phyloP scores from a whole-genome alignment of 306 rosid genomes.

The Castanospermum australe region DNA sequence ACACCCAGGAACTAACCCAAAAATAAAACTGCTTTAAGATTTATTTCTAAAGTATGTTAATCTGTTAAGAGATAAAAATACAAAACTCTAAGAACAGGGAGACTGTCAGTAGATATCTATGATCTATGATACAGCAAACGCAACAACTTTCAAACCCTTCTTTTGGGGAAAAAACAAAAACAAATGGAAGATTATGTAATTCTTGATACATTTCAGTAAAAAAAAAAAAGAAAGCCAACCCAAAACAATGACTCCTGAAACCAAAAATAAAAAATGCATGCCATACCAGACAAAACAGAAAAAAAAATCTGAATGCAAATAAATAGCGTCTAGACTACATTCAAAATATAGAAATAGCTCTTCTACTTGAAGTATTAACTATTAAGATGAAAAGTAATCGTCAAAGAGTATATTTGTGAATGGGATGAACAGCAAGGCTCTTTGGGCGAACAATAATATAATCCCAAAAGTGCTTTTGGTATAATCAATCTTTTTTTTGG shows the following conservation, averaged over 20 bases:
- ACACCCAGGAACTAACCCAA: neutral
- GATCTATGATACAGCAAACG: too few relatives aligned
- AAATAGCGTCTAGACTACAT: neutral
- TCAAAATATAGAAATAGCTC: neutral
- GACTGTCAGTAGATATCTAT: too few relatives aligned
- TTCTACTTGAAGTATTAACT: neutral
- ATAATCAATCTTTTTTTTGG: too few relatives aligned
- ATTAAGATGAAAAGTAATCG: neutral
- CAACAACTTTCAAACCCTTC: too few relatives aligned
- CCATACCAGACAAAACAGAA: neutral
- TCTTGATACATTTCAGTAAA: neutral
- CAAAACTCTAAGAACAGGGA: too few relatives aligned
- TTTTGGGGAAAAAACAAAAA: too few relatives aligned
- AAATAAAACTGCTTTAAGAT: neutral
- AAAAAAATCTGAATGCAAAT: neutral
- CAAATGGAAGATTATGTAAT: neutral
- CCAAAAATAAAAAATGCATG: neutral
- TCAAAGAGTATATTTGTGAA: neutral
- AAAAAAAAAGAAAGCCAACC: too few relatives aligned
- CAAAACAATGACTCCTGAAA: neutral
- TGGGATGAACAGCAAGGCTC: neutral
- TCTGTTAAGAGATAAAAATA: too few relatives aligned
- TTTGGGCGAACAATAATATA: neutral
- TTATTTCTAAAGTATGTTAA: too few relatives aligned
- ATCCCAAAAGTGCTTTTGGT: too few relatives aligned